A percentile compares a stretch with the other conserved stretches of the same genome.
phyloP scores from a whole-genome alignment of 2,329 filamentous ascomycete genomes.

The Phaeosphaeriaceae sp. region DNA sequence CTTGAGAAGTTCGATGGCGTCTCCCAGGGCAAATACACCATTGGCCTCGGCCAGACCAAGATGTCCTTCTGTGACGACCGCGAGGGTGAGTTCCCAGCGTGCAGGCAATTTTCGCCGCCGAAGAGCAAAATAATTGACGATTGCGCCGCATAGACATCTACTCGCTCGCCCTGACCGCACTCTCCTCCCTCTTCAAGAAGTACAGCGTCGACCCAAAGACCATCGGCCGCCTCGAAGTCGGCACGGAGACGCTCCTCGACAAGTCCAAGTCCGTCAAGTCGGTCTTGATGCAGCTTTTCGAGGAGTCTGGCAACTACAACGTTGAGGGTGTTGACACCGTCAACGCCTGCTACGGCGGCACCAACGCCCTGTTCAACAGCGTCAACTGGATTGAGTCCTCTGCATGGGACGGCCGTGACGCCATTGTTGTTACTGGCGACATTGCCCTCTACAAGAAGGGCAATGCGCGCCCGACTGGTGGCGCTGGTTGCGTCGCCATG shows the following conservation, averaged over 20 bases:
- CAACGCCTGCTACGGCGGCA: slow-evolving; percentile 64
- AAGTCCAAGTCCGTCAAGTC: slow-evolving; percentile 65
- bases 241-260: slow-evolving; percentile 63
- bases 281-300: slow-evolving; percentile 62
- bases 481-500: slow-evolving; percentile 63
- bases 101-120: neutral
- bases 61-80: slow-evolving; percentile 65
- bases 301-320: slow-evolving; percentile 61
- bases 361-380: slow-evolving; percentile 63
- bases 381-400: slow-evolving; percentile 64
- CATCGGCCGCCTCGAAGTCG: slow-evolving; percentile 62
- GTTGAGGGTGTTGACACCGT: slow-evolving; percentile 63
- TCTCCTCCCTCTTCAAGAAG: slow-evolving; percentile 61
- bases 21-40: slow-evolving; percentile 61
- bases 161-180: slow-evolving; percentile 60
- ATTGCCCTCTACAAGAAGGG: slow-evolving; percentile 65
- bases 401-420: slow-evolving; percentile 61
- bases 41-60: slow-evolving; percentile 63
- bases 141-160: slow-evolving; percentile 56
- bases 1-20: slow-evolving; percentile 65
- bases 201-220: slow-evolving; percentile 60
- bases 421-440: slow-evolving; percentile 61
- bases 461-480: slow-evolving; percentile 61
- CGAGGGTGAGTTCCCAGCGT: slow-evolving; percentile 51
- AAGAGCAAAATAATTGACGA: slow-evolving; percentile 17